A percentile compares a stretch with the other conserved stretches of the same genome.
phyloP scores from a whole-genome alignment of 306 rosid species.

The Vigna nakashimae region DNA sequence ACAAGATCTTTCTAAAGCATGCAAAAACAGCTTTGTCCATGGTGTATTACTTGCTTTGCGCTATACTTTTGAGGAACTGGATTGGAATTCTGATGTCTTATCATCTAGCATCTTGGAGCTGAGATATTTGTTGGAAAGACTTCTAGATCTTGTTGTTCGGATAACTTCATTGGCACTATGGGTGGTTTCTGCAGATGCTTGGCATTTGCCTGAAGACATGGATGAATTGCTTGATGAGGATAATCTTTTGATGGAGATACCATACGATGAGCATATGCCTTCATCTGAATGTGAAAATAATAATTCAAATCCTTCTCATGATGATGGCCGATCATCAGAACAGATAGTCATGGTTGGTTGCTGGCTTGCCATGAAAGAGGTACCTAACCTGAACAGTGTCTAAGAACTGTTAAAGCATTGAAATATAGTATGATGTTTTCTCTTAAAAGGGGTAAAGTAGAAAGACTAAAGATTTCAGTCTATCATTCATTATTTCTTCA shows the following conservation, averaged over 20 bases:
- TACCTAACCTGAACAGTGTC: slow-evolving; percentile 45
- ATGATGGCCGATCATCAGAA: slow-evolving; percentile 69
- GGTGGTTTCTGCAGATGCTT: slow-evolving; percentile 99
- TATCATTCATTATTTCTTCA: slow-evolving; percentile 20
- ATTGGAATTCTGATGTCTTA: slow-evolving; percentile 70
- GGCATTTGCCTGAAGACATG: slow-evolving; percentile 90
- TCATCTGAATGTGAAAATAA: slow-evolving; percentile 57
- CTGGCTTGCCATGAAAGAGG: slow-evolving; percentile 99
- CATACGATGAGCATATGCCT: slow-evolving; percentile 54
- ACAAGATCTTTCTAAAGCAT: slow-evolving; percentile 84
- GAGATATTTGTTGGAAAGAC: slow-evolving; percentile 70
- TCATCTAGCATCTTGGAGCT: slow-evolving; percentile 64
- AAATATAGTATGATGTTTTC: slow-evolving; percentile 11
- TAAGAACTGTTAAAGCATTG: slow-evolving; percentile 15
- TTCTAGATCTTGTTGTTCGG: slow-evolving; percentile 78
- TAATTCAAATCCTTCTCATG: slow-evolving; percentile 52
- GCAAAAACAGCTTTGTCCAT: slow-evolving; percentile 93
- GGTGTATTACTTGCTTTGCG: slow-evolving; percentile 90
- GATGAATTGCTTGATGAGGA: slow-evolving; percentile 80
- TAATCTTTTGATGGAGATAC: slow-evolving; percentile 64
- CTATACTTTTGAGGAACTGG: slow-evolving; percentile 92
- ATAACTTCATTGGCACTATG: slow-evolving; percentile 92
- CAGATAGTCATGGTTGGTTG: slow-evolving; percentile 99
- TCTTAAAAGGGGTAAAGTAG: not conserved
- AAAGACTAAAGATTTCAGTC: slow-evolving; percentile 21